Conservation (phyloP, 495 filamentous ascomycete genomes). For the Xylaria intraflava region DNA sequence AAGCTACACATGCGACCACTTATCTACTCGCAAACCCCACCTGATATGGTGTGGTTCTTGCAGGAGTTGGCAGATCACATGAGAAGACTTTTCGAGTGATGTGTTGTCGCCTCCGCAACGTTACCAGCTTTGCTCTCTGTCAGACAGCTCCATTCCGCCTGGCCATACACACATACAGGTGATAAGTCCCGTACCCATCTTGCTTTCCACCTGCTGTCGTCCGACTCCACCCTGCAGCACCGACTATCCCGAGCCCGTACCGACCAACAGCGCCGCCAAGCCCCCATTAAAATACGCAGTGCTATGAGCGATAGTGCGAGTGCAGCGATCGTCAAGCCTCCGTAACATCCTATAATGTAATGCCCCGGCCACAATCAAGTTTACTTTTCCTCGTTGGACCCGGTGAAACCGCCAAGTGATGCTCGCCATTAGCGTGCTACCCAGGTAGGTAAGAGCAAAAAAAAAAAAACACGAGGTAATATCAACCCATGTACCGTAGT, state of each 20-base stretch:
- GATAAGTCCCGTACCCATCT: constrained; percentile 7
- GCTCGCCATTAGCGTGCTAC: too few relatives aligned
- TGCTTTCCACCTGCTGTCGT: constrained; percentile 6
- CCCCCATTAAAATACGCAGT: too few relatives aligned
- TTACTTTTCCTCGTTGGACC: not conserved
- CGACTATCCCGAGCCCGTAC: not conserved
- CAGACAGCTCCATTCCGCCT: not conserved
- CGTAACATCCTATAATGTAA: not conserved
- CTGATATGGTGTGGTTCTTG: constrained; percentile 10
- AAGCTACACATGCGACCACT: constrained; percentile 1
- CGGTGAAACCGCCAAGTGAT: not conserved
- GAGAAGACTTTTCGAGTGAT: constrained; percentile 8
- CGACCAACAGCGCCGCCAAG: constrained; percentile 5
- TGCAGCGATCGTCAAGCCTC: constrained; percentile 3
- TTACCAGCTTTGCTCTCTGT: constrained; percentile 1
- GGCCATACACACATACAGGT: not conserved
- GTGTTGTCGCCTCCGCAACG: constrained; percentile 15
- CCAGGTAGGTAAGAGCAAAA: too few relatives aligned
- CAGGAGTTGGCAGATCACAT: constrained; percentile 13
- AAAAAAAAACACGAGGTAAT: too few relatives aligned
- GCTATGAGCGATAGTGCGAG: constrained; percentile 3
- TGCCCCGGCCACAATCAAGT: not conserved
- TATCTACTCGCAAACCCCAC: constrained; percentile 5
- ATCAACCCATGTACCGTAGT: too few relatives aligned
- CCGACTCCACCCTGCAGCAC: constrained; percentile 7